Evolutionary conservation across 2,329 filamentous ascomycete genomes (phyloP).

Genomic region (Kalmusia sp.): DNA sequence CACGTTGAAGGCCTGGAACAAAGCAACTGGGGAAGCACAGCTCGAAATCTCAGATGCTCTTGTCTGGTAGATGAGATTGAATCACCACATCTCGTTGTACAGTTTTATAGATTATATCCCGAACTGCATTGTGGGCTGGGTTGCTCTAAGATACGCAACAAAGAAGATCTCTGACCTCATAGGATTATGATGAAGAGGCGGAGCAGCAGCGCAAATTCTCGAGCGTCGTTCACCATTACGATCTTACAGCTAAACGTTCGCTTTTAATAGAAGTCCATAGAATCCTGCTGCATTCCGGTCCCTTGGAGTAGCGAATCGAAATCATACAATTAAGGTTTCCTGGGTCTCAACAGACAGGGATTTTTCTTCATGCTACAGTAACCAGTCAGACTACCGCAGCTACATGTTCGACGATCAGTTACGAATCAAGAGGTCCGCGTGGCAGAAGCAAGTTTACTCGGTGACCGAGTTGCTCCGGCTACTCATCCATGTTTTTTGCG

Average conservation of each 20-base stretch:
- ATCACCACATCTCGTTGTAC: too few relatives aligned
- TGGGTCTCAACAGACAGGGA: neutral
- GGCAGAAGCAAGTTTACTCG: constrained; percentile 26
- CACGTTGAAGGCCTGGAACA: constrained; percentile 63
- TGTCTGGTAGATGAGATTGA: too few relatives aligned
- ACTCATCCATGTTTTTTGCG: constrained; percentile 18
- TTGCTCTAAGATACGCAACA: too few relatives aligned
- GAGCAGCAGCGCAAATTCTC: too few relatives aligned
- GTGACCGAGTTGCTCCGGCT: constrained; percentile 20
- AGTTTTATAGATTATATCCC: too few relatives aligned
- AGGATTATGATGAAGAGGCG: too few relatives aligned
- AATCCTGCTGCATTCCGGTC: neutral
- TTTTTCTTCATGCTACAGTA: neutral
- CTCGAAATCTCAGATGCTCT: constrained; percentile 73
- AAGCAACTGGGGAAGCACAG: constrained; percentile 65
- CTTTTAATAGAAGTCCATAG: constrained; percentile 1
- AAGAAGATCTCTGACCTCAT: neutral
- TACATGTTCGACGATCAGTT: neutral
- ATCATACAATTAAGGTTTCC: neutral
- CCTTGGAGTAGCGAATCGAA: constrained; percentile 1
- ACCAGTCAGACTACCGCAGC: neutral
- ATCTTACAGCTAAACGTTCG: neutral
- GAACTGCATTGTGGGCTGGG: too few relatives aligned
- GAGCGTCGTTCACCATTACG: neutral
- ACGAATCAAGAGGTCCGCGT: neutral